A percentile compares a stretch with the other conserved stretches of the same genome.
Evolutionary conservation across 2,329 filamentous ascomycete genomes (phyloP).

Genomic region (Pyrenophora seminiperda): DNA sequence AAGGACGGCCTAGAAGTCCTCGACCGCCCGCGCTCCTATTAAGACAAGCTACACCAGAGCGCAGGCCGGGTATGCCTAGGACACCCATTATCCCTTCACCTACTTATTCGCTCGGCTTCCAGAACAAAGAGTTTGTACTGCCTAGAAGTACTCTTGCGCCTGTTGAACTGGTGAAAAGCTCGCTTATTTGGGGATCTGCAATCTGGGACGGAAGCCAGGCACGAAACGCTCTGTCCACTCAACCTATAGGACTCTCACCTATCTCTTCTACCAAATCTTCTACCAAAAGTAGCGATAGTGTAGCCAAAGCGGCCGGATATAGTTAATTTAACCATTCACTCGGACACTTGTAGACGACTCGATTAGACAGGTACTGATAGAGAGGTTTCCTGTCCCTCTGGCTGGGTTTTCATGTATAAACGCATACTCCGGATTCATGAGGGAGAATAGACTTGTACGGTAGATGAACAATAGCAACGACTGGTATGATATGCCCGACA

Average conservation of each 20-base stretch:
- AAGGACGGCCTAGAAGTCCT: conserved; percentile 23
- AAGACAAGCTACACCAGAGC: conserved; percentile 10
- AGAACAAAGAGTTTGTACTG: conserved; percentile 21
- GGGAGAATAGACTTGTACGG: too few species aligned
- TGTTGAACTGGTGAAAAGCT: conserved; percentile 17
- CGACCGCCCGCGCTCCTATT: conserved; percentile 20
- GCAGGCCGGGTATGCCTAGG: conserved; percentile 13
- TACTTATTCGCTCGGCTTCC: conserved; percentile 21
- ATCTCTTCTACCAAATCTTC: too few species aligned
- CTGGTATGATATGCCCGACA: not conserved
- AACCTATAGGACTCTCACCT: not conserved
- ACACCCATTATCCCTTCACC: conserved; percentile 35
- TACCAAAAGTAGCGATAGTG: too few species aligned
- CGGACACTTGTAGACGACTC: too few species aligned
- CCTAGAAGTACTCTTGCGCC: conserved; percentile 21
- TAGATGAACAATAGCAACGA: not conserved
- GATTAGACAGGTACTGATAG: too few species aligned
- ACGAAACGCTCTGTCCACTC: conserved; percentile 11
- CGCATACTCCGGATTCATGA: too few species aligned
- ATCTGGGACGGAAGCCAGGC: conserved; percentile 24
- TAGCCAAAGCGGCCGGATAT: too few species aligned
- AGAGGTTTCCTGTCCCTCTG: too few species aligned
- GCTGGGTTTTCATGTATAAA: too few species aligned
- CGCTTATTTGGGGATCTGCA: conserved; percentile 12
- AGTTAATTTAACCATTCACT: too few species aligned